Percentiles rank a stretch among this genome's conserved stretches.
Conservation (phyloP, 495 filamentous ascomycete genomes). For the Penicillium arizonense region DNA sequence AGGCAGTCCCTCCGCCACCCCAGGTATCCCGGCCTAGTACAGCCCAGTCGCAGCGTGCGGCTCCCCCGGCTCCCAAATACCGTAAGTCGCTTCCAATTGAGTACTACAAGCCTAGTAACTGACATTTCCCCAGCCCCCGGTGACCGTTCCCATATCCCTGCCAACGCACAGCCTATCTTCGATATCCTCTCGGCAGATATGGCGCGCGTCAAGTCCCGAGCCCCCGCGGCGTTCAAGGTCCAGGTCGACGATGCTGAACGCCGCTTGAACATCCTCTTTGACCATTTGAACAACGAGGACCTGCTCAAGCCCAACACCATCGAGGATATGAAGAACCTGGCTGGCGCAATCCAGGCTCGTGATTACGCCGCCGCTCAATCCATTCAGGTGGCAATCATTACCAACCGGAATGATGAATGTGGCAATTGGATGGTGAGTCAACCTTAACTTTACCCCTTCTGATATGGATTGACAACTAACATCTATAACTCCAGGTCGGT, state of each 20-base stretch:
- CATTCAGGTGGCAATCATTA: constrained; percentile 80
- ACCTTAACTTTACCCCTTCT: not conserved
- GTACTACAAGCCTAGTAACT: constrained; percentile 13
- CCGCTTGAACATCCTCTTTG: constrained; percentile 84
- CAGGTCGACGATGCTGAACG: constrained; percentile 94
- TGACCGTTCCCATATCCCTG: constrained; percentile 86
- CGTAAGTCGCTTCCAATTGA: constrained; percentile 48
- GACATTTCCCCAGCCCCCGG: constrained; percentile 55
- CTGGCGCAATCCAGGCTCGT: constrained; percentile 63
- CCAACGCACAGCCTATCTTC: constrained; percentile 69
- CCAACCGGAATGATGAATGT: constrained; percentile 79
- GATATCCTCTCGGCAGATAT: constrained; percentile 83
- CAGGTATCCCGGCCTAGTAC: constrained; percentile 50
- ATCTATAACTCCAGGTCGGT: constrained; percentile 61
- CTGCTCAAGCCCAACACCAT: constrained; percentile 82
- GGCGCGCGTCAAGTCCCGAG: constrained; percentile 78
- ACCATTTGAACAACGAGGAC: constrained; percentile 94
- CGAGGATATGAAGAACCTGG: constrained; percentile 63
- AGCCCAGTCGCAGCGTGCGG: constrained; percentile 46
- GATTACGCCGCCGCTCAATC: constrained; percentile 73
- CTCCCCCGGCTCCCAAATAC: constrained; percentile 58
- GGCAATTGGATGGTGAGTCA: constrained; percentile 91
- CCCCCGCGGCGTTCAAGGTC: constrained; percentile 74
- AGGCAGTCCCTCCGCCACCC: constrained; percentile 40
- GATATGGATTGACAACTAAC: constrained; percentile 3